A percentile compares a stretch with the other conserved stretches of the same genome.
These are phyloP conservation scores for Hanseniaspora lachancei DNA, from an alignment of 805 yeast species.

Conservation along the genomic window DNA sequence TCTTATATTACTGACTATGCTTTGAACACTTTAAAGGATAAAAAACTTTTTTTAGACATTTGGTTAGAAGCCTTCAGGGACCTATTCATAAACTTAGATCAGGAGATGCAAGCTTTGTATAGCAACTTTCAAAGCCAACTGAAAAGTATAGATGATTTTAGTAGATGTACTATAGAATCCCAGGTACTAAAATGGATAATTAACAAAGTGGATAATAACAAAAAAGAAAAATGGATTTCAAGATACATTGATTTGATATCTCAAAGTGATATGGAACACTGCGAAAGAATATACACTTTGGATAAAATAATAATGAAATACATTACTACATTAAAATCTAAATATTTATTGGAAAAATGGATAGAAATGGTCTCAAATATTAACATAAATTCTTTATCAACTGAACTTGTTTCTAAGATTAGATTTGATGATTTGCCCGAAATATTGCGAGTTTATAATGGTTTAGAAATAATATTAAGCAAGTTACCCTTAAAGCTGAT, in stretches of 20 bases:
- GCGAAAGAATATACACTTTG: not conserved
- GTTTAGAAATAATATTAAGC: not conserved
- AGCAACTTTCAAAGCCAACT: not conserved
- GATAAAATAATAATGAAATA: not conserved
- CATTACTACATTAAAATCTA: not conserved
- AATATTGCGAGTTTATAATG: not conserved
- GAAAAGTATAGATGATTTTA: not conserved
- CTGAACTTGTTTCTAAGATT: not conserved
- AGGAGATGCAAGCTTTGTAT: not conserved
- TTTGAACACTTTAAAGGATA: not conserved
- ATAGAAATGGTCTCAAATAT: conserved; percentile 4
- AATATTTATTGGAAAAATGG: not conserved
- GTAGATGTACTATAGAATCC: not conserved
- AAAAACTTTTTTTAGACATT: not conserved
- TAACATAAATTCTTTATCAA: not conserved
- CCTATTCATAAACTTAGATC: not conserved
- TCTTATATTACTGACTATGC: not conserved
- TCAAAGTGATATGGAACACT: not conserved
- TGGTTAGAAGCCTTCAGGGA: not conserved
- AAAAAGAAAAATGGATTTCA: conserved; percentile 1
- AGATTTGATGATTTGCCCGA: not conserved
- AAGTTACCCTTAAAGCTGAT: not conserved
- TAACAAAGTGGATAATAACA: not conserved
- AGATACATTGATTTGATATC: not conserved
- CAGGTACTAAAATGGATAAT: not conserved